Base-by-base conservation (phyloP, 163 green algal genomes). In the Botryococcus braunii region DNA sequence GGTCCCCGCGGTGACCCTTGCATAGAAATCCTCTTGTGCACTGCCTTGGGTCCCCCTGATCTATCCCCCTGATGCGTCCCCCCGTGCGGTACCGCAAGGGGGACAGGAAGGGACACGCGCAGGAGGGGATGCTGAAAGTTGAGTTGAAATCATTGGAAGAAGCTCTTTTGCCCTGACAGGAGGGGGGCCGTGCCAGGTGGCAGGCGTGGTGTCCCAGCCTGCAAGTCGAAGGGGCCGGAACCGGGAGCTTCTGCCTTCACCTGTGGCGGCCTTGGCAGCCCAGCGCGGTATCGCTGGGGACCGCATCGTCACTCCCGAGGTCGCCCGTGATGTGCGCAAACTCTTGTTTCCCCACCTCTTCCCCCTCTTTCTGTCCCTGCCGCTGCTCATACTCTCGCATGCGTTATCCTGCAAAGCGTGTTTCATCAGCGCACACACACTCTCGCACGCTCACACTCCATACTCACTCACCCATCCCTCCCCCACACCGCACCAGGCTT, bases 191-290 rank as follows among this genome's bases (percentile, higher is more conserved):
- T n/a, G n/a, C n/a, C 65, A 94, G 84, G 73, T 95, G 2, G 65
- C 76, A 3, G 85, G 79, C 7, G 90, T 99, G 31, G 91, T 99
- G 0, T 89, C 81, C 4, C 94, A 98, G 76, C 94, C 94, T 5
- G 82, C 79, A 9, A 36, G 27, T 81, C 86, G 56, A 84, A 77
- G 91, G 0, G 85, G 86, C 57, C 90, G 88, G 60, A 88, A 83
- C 37, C 72, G 65, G n/a, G 74, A 74, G 50, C 75, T 81, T 0
- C 49, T 84, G 68, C 86, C 85, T 9, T 88, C 82, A 17, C 85
- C 86, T 0, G 92, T 97, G 21, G 80, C 89, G 69, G 46, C 80
- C 41, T n/a, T 82, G 8, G 89, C 91, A 0, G 17, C 52, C 5
- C 59, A 82, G 31, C 63, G 62, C 3, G 82, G 82, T n/a, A 32